Evolutionary conservation across 1,284 basidiomycete genomes (phyloP).

Genomic region (Schizopora paradoxa): DNA sequence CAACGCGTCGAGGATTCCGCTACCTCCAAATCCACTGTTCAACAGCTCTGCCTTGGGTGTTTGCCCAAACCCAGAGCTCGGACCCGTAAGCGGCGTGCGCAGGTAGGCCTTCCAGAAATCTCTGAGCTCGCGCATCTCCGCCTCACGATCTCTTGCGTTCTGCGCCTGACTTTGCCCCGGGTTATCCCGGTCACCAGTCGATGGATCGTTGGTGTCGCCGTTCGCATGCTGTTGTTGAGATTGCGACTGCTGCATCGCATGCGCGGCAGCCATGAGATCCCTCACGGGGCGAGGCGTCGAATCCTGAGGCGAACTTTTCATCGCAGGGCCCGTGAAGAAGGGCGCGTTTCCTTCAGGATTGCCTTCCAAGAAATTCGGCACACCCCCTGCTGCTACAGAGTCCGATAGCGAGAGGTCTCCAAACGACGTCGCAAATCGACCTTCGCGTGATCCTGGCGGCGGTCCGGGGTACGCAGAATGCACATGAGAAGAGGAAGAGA

Average conservation of each 20-base stretch:
- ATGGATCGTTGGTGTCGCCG: too few relatives aligned
- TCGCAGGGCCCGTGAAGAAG: slow-evolving; percentile 16
- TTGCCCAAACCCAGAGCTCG: slow-evolving; percentile 29
- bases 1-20: background rate
- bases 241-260: too few relatives aligned
- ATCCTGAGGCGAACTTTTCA: slow-evolving; percentile 18
- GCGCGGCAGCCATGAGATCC: too few relatives aligned
- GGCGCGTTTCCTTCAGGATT: slow-evolving; percentile 11
- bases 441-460: slow-evolving; percentile 13
- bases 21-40: slow-evolving; percentile 9
- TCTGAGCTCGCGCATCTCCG: slow-evolving; percentile 51
- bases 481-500: too few relatives aligned
- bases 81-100: slow-evolving; percentile 58
- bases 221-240: too few relatives aligned
- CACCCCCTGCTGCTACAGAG: slow-evolving; percentile 9
- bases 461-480: slow-evolving; percentile 1
- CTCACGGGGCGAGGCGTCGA: slow-evolving; percentile 17
- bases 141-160: slow-evolving; percentile 31
- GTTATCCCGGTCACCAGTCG: too few relatives aligned
- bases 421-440: slow-evolving; percentile 15
- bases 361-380: slow-evolving; percentile 7
- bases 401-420: slow-evolving; percentile 8
- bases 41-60: slow-evolving; percentile 21
- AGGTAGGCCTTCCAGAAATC: slow-evolving; percentile 75
- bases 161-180: background rate